Evolutionary conservation across 805 yeast species (phyloP), one percentile per base, ranked within the genome.

Genomic region (Starmera amethionina): DNA sequence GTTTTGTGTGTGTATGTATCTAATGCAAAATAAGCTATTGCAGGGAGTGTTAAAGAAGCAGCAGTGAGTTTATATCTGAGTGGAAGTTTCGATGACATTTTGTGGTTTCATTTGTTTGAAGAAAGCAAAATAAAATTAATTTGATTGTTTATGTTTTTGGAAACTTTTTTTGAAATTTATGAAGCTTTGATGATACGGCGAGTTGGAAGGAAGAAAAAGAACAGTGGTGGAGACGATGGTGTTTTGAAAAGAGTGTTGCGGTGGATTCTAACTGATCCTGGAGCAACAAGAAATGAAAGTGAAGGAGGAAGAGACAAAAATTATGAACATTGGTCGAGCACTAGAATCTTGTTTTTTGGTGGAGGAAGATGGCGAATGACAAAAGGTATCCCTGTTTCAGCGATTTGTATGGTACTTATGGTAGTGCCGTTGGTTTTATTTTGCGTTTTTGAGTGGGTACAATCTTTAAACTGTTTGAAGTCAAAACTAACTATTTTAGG

Each of bases 331-430:
- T 69, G 68, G 53, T 46, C 54, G 9, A 62, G 62, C 14, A 46
- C 65, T 8, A 68, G 65, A 41, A 66, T 68, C 41, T 46, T 74
- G 2, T 83, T 72, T 55, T 59, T 81, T 4, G 57, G 76, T 37
- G 93, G 93, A 12, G 95, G 94, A 0, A 56, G 87, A 34, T 50
- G 79, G 12, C 61, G 79, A 29, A 60, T 72, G 0, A 52, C 69
- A 9, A 67, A 62, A 42, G 50, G 58, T 22, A 46, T 47, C 16
- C 79, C 76, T 2, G 47, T 67, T 13, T 66, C 66, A 10, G 27
- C 72, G 3, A 30, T 63, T 0, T 65, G 70, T 0, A 57, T 64
- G 4, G 40, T 57, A 0, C 36, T 58, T 4, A 49, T 70, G 0
- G 29, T 75, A 0, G 49, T 65, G 0, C 73, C 84, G 0, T 68